Percentiles rank a stretch among this genome's conserved stretches.
Evolutionary conservation across 768 basidiomycete genomes (phyloP).

Genomic region (Termitomyces sp.): DNA sequence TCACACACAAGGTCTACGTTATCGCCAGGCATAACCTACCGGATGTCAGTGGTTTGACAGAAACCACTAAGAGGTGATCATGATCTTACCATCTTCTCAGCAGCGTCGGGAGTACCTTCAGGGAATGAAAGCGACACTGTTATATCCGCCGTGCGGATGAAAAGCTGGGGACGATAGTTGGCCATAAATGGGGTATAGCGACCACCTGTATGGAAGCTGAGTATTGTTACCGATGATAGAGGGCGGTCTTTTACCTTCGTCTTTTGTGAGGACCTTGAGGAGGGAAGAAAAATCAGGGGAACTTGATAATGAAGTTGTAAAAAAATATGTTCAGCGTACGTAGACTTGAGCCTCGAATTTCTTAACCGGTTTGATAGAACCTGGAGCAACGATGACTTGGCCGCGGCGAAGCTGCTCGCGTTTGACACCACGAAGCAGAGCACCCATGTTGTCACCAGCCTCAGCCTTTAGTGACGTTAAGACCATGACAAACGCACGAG

Average conservation of each 20-base stretch:
- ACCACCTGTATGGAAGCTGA: conserved; percentile 44
- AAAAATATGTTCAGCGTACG: conserved; percentile 35
- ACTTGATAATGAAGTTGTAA: not conserved
- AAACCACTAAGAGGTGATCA: conserved; percentile 11
- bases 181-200: conserved; percentile 91
- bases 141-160: conserved; percentile 93
- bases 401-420: conserved; percentile 94
- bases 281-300: not conserved
- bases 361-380: conserved; percentile 90
- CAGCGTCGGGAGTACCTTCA: conserved; percentile 73
- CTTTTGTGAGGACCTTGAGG: conserved; percentile 75
- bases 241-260: conserved; percentile 51
- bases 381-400: conserved; percentile 86
- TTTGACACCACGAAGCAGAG: conserved; percentile 93
- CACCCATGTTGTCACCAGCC: conserved; percentile 99
- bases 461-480: conserved; percentile 58
- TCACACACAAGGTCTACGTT: conserved; percentile 91
- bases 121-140: conserved; percentile 86
- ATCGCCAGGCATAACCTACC: conserved; percentile 93
- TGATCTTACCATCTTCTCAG: conserved; percentile 77
- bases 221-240: conserved; percentile 16
- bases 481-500: not conserved
- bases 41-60: conserved; percentile 1
- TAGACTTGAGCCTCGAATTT: conserved; percentile 95
- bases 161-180: conserved; percentile 94